Evolutionary conservation across 441 rosid species (phyloP), one percentile per base, ranked within the genome.

Genomic region (Gossypium davidsonii): DNA sequence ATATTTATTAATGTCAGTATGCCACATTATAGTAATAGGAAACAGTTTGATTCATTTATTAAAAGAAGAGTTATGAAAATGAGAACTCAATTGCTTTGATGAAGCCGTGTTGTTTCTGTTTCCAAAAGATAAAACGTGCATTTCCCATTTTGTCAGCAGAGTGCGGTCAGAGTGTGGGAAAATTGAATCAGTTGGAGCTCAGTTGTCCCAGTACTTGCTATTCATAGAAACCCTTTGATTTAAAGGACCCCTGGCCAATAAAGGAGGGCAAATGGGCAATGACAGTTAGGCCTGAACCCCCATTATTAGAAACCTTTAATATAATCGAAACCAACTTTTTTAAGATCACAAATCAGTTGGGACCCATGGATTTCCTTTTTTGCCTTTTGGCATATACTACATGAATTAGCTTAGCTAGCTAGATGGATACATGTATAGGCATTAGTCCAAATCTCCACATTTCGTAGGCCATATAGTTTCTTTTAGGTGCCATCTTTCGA

Each of bases 271-370:
- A 42, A 42, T 42, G 31, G 21, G 34, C 2, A 7, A 11, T 31
- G 60, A 15, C 67, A 49, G n/a, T 31, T 20, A 31, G 67, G 6
- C 14, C 14, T 18, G 23, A 67, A 28, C 6, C 34, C 53, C 61
- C 67, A 18, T 8, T 44, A 21, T 23, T 28, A 58, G 34, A 67
- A 23, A 44, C 21, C 66, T 74, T 67, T 66, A 74, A 6, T 74
- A 28, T 4, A 28, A 28, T 28, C 66, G 12, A 20, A 56, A 6
- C 66, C 23, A 46, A 59, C 34, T 4, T 28, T 28, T 28, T 28
- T 21, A 28, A 46, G 37, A 39, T 48, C 73, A 48, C 11, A 57
- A 58, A 1, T 12, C 49, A 39, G 39, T 44, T 48, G 21, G 76
- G 21, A 1, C 73, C 73, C 59, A 6, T 42, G 2, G 10, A 46